Evolutionary conservation across 768 basidiomycete species (phyloP), one percentile per base, ranked within the genome.

Genomic region (Russula abietina): DNA sequence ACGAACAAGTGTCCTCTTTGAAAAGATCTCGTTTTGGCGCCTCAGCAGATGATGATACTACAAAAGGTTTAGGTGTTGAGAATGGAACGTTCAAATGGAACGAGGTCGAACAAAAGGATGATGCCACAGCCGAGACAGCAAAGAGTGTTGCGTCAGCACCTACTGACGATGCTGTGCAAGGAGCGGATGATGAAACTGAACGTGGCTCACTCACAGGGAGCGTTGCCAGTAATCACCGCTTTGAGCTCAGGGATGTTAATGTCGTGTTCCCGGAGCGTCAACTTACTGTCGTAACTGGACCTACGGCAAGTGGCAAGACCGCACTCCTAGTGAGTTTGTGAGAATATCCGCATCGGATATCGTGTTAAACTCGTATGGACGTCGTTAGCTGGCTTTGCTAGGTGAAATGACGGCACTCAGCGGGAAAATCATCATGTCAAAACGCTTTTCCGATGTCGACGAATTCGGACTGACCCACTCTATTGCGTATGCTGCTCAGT

Each of bases 251-350:
- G 57, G 86, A 93, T 70, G 75, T 93, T 39, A 77, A 78, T 33
- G 75, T 94, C 36, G 70, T 76, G 51, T 93, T 94, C 75, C 91
- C 92, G 0, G 80, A 86, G 39, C 84, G 87, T 11, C 71, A 84
- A 71, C 74, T 94, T 19, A 83, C 88, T 0, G 74, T 93, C 8
- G 77, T 93, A 57, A 87, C 86, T 24, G 88, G 88, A 1, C 88
- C 90, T 0, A 92, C 90, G 6, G 91, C 89, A 5, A 84, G 84
- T 46, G 91, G 91, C 1, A 94, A 94, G 75, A 90, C 87, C 0
- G 89, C 91, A 0, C 73, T 92, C 2, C 77, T 93, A 57, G 86
- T 86, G 67, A 41, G 82, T 72, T 17, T 53, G 12, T 12, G 28
- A 28, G 24, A n/a, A 33, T 33, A 4, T 8, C 24, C 7, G 1